These are phyloP conservation scores for Yamadazyma spencermartinsiae DNA, from an alignment of 1,139 yeast genomes.

Conservation along the genomic window DNA sequence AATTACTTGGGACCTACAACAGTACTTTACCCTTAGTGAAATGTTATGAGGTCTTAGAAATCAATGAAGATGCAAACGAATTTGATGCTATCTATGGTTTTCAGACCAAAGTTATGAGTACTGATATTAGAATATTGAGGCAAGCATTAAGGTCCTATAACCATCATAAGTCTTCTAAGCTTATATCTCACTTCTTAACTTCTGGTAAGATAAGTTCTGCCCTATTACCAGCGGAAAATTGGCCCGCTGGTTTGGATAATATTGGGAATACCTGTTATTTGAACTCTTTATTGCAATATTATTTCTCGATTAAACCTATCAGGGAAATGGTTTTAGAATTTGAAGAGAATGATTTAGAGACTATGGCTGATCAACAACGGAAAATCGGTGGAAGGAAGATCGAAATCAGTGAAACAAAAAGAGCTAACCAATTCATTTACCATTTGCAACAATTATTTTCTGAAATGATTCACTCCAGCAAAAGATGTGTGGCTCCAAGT, in stretches of 20 bases:
- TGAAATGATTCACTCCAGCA: slow-evolving; percentile 64
- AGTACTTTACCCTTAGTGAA: slow-evolving; percentile 7
- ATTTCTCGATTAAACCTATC: slow-evolving; percentile 81
- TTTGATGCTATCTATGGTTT: slow-evolving; percentile 57
- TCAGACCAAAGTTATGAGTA: slow-evolving; percentile 35
- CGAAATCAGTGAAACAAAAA: slow-evolving; percentile 66
- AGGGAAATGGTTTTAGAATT: slow-evolving; percentile 66
- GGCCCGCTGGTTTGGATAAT: slow-evolving; percentile 92
- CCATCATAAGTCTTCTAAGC: slow-evolving; percentile 47
- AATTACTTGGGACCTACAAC: slow-evolving; percentile 19
- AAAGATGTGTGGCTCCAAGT: slow-evolving; percentile 74
- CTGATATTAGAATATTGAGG: slow-evolving; percentile 50
- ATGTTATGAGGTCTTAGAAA: slow-evolving; percentile 39
- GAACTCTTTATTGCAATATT: slow-evolving; percentile 85
- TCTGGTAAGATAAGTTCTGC: slow-evolving; percentile 64
- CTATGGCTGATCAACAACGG: slow-evolving; percentile 31
- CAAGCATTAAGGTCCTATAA: slow-evolving; percentile 52
- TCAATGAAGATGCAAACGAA: slow-evolving; percentile 49
- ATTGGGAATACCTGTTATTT: slow-evolving; percentile 95
- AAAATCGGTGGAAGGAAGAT: slow-evolving; percentile 87
- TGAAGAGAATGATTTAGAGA: slow-evolving; percentile 30
- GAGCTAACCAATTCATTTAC: slow-evolving; percentile 80
- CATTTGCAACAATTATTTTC: slow-evolving; percentile 68
- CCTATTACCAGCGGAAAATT: slow-evolving; percentile 59
- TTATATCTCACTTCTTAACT: slow-evolving; percentile 52